Percentiles rank a stretch among this genome's conserved stretches.
Evolutionary conservation across 768 basidiomycete genomes (phyloP).

Genomic region (Lentinula boryana): DNA sequence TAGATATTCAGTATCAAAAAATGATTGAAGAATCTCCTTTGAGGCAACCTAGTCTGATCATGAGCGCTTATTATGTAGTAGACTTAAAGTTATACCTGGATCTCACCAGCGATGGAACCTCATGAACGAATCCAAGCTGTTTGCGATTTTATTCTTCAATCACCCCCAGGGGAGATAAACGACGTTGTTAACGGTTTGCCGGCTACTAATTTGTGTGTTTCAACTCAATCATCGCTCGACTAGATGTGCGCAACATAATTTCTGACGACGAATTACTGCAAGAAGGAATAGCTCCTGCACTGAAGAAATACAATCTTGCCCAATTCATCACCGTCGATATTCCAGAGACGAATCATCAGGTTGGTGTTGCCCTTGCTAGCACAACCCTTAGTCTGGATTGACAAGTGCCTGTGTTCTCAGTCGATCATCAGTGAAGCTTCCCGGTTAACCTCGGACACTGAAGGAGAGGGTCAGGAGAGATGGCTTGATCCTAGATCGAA

Average conservation of each 20-base stretch:
- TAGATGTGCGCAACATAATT: constrained; percentile 89
- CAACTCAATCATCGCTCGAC: constrained; percentile 6
- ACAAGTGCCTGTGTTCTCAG: constrained; percentile 30
- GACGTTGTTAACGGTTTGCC: constrained; percentile 83
- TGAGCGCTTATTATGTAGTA: neutral
- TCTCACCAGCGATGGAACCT: constrained; percentile 39
- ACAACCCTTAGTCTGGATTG: neutral
- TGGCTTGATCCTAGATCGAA: constrained; percentile 83
- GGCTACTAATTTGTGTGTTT: constrained; percentile 1
- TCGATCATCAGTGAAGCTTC: constrained; percentile 78
- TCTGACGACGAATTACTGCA: constrained; percentile 82
- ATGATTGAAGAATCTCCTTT: too few relatives aligned
- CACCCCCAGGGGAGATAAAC: constrained; percentile 95
- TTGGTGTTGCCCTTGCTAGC: constrained; percentile 25
- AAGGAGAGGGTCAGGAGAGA: constrained; percentile 50
- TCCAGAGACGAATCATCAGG: constrained; percentile 72
- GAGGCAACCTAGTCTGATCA: too few relatives aligned
- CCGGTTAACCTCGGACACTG: constrained; percentile 30
- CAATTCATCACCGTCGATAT: constrained; percentile 88
- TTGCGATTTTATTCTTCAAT: constrained; percentile 77
- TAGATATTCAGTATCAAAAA: too few relatives aligned
- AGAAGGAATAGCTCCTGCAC: constrained; percentile 66
- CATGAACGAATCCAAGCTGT: constrained; percentile 66
- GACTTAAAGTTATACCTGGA: neutral
- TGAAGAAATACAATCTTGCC: constrained; percentile 79